Base-by-base conservation (phyloP, 495 filamentous ascomycete genomes). In the Margaritispora aquatica region DNA sequence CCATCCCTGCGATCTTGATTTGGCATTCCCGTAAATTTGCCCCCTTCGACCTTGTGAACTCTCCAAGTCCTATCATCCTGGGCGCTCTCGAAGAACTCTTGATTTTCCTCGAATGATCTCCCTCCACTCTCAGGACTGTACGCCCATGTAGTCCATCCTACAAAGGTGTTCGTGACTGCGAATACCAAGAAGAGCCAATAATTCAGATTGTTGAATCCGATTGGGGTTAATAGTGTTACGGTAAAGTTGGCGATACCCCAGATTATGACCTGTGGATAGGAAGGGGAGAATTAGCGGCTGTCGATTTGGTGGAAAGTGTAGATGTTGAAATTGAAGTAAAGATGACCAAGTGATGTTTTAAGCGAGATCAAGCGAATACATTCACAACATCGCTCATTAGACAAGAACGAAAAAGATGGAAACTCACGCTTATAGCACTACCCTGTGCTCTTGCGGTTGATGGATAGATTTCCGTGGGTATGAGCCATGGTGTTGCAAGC, bases 391-490 rank as follows among this genome's bases (percentile, higher is more conserved):
- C n/a, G n/a, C n/a, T n/a, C n/a, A n/a, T n/a, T n/a, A n/a, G n/a
- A n/a, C n/a, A n/a, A n/a, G n/a, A n/a, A n/a, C n/a, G n/a, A n/a
- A n/a, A n/a, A n/a, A n/a, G n/a, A n/a, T n/a, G n/a, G n/a, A n/a
- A n/a, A n/a, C n/a, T 73, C 41, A 83, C 79, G 15, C 68, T 73
- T 48, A 82, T 70, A 46, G 79, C 76, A 26, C 75, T 74, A 5
- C 78, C 81, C 65, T 78, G 75, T 19, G 80, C 80, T 23, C 81
- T 70, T 11, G 81, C 78, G 13, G 73, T 75, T 22, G 71, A 78
- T 10, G 81, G 77, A 61, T 75, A 83, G 58, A 84, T 82, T 60
- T 84, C 80, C 0, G 81, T 84, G 1, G 81, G 81, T 52, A 84
- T 81, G 15, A 83, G 67, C 81, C 80, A 84, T 44, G 76, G 71